These are phyloP conservation scores for Lipomyces chichibuensis DNA, from an alignment of 805 yeast species.

Conservation along the genomic window DNA sequence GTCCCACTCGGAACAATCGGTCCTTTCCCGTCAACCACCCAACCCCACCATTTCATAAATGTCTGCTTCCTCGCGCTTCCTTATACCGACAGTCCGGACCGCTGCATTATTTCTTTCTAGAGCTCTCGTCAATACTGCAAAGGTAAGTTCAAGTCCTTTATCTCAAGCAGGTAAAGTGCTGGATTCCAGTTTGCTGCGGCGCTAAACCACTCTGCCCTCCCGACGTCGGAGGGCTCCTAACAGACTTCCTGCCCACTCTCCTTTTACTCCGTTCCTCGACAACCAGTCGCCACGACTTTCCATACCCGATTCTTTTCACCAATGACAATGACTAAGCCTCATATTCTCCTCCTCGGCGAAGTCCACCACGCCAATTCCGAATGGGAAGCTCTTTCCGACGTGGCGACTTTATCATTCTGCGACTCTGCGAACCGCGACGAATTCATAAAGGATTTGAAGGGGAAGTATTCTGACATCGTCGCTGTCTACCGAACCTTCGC, in stretches of 20 bases:
- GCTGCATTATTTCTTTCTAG: neutral
- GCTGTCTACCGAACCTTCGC: conserved; percentile 58
- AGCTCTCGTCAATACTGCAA: neutral
- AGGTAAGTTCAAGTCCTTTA: neutral
- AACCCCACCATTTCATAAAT: neutral
- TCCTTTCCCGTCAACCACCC: neutral
- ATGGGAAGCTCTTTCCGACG: conserved; percentile 59
- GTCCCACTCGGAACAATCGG: neutral
- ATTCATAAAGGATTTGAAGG: conserved; percentile 49
- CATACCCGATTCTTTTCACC: conserved; percentile 6
- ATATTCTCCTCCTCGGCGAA: conserved; percentile 67
- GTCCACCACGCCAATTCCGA: conserved; percentile 63
- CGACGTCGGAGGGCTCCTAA: neutral
- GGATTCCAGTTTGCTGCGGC: neutral
- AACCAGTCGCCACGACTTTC: neutral
- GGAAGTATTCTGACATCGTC: conserved; percentile 51
- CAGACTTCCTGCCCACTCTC: neutral
- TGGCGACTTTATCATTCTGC: conserved; percentile 37
- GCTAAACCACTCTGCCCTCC: neutral
- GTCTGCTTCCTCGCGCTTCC: neutral
- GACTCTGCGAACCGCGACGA: conserved; percentile 42
- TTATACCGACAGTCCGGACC: neutral
- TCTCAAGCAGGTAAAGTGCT: too few species aligned
- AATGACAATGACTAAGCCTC: conserved; percentile 49
- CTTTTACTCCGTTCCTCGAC: conserved; percentile 1